Percentiles rank a stretch among this genome's conserved stretches.
Conservation (phyloP, 768 basidiomycete genomes). For the Podaxis mareebaensis region DNA sequence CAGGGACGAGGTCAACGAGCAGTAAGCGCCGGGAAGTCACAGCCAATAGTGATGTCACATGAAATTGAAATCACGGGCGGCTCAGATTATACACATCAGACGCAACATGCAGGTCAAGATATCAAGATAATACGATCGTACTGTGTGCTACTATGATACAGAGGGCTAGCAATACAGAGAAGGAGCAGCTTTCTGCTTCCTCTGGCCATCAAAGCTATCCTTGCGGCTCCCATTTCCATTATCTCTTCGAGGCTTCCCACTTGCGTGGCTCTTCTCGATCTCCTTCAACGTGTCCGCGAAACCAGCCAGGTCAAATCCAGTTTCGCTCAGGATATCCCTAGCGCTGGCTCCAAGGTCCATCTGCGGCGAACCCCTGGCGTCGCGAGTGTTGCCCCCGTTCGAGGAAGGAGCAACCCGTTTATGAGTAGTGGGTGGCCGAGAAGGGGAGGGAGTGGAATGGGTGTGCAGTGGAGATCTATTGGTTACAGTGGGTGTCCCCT, state of each 20-base stretch:
- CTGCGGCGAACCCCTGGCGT: not conserved
- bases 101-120: not conserved
- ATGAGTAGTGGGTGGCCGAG: not conserved
- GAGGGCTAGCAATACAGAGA: not conserved
- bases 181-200: constrained; percentile 9
- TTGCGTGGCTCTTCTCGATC: constrained; percentile 21
- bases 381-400: not conserved
- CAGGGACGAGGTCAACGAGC: not conserved
- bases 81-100: not conserved
- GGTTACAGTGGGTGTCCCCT: not conserved
- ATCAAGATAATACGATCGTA: not conserved
- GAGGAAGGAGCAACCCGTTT: no score
- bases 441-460: not conserved
- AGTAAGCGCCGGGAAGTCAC: not conserved
- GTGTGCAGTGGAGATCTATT: not conserved
- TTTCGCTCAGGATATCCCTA: constrained; percentile 24
- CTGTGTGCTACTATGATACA: not conserved
- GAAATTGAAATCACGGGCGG: not conserved
- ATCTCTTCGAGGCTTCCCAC: not conserved
- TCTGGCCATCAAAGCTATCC: not conserved
- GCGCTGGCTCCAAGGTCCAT: constrained; percentile 18
- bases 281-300: constrained; percentile 26
- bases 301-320: constrained; percentile 25
- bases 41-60: not conserved
- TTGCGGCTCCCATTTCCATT: not conserved